Evolutionary conservation across 1,284 basidiomycete genomes (phyloP).

Genomic region (Trichosporon sp.): DNA sequence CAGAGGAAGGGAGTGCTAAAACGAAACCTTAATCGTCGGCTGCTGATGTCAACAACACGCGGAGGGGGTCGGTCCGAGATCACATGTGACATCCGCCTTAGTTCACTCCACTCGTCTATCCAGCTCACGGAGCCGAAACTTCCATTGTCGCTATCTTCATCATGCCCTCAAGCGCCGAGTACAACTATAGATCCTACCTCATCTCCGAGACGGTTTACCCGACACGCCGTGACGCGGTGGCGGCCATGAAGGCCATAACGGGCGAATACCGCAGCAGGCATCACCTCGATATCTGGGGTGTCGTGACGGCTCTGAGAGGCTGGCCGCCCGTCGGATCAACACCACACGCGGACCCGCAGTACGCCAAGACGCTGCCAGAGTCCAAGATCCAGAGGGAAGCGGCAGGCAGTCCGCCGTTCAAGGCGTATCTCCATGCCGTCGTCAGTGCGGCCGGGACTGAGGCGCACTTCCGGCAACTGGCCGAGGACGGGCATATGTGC

Average conservation of each 20-base stretch:
- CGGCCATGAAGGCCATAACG: not conserved
- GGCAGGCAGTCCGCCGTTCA: not conserved
- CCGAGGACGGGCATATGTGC: not conserved
- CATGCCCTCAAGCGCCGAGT: not conserved
- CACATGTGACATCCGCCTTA: too few relatives aligned
- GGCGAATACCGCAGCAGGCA: not conserved
- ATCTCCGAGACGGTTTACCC: not conserved
- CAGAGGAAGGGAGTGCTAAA: too few relatives aligned
- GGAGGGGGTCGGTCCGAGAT: too few relatives aligned
- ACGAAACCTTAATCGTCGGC: too few relatives aligned
- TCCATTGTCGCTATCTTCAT: not conserved
- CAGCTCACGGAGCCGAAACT: too few relatives aligned
- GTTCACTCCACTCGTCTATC: too few relatives aligned
- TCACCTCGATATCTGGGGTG: not conserved
- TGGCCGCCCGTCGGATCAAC: not conserved
- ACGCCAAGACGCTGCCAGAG: not conserved
- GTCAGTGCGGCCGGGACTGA: not conserved
- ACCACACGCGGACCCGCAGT: not conserved
- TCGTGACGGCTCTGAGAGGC: not conserved
- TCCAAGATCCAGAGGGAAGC: not conserved
- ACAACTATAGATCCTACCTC: not conserved
- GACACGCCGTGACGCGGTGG: not conserved
- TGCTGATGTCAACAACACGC: too few relatives aligned
- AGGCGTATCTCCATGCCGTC: not conserved
- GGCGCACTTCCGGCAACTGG: not conserved